Conservation (phyloP, 495 filamentous ascomycete species). For the Oidiodendron maius region DNA sequence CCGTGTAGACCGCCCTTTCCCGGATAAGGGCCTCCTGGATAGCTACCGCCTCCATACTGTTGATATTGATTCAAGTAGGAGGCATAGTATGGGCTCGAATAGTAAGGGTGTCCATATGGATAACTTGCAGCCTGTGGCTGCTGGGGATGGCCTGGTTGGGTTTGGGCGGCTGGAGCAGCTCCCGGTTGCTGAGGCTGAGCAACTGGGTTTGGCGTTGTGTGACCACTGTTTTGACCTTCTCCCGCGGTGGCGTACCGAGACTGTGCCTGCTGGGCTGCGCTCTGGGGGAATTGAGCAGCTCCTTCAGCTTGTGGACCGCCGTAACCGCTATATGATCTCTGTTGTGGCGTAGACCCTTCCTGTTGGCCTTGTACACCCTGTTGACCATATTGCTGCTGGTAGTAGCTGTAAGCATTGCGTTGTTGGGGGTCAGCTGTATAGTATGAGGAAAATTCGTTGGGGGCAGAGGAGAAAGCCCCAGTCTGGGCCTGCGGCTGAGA, state of each 20-base stretch:
- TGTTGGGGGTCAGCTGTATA: constrained; percentile 74
- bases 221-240: constrained; percentile 77
- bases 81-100: constrained; percentile 71
- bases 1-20: constrained; percentile 75
- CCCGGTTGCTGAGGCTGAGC: constrained; percentile 50
- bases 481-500: constrained; percentile 55
- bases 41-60: constrained; percentile 60
- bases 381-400: constrained; percentile 65
- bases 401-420: constrained; percentile 75
- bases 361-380: constrained; percentile 59
- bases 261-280: constrained; percentile 53
- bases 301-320: constrained; percentile 66
- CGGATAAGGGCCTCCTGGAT: constrained; percentile 65
- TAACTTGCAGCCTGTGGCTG: constrained; percentile 63
- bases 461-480: constrained; percentile 62
- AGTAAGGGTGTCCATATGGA: constrained; percentile 73
- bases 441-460: constrained; percentile 78
- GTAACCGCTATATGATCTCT: constrained; percentile 69
- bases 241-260: constrained; percentile 62
- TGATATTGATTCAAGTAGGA: constrained; percentile 72
- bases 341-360: constrained; percentile 64
- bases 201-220: constrained; percentile 82
- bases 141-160: constrained; percentile 46
- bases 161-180: constrained; percentile 43
- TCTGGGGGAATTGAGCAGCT: constrained; percentile 67